phyloP scores from a whole-genome alignment of 345 rosid species.

The Murraya koenigii region DNA sequence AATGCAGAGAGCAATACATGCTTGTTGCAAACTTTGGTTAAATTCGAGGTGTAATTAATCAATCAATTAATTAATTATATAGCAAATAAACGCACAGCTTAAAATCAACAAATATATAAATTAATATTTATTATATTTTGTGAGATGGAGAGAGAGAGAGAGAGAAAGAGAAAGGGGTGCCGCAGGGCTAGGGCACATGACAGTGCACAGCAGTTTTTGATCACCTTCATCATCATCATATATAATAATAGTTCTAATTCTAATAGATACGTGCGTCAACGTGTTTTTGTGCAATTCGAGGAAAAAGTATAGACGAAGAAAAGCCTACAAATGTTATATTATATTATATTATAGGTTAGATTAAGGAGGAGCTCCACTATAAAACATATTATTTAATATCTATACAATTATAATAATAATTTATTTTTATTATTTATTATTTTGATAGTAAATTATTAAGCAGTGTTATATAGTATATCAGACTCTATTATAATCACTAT shows the following conservation, averaged over 20 bases:
- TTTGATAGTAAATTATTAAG: too few species aligned
- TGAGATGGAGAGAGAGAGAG: background rate
- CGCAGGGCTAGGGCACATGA: conserved; percentile 14
- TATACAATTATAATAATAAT: too few species aligned
- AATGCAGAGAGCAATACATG: background rate
- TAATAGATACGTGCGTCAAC: background rate
- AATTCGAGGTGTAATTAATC: conserved; percentile 19
- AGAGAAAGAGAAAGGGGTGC: background rate
- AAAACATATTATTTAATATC: too few species aligned
- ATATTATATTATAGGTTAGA: too few species aligned
- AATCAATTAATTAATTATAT: too few species aligned
- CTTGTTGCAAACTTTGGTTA: conserved; percentile 12
- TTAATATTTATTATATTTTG: too few species aligned
- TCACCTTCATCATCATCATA: background rate
- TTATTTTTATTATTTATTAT: too few species aligned
- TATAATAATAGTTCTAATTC: conserved; percentile 13
- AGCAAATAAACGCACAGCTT: background rate
- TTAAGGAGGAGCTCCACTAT: too few species aligned
- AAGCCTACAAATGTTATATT: background rate
- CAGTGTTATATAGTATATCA: too few species aligned
- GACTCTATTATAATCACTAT: too few species aligned
- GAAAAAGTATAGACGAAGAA: conserved; percentile 10
- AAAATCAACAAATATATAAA: too few species aligned
- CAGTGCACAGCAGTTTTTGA: background rate
- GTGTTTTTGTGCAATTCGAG: conserved; percentile 32